Evolutionary conservation across 192 early-diverging fungal species (phyloP).

Genomic region (Backusella liffmaniae): DNA sequence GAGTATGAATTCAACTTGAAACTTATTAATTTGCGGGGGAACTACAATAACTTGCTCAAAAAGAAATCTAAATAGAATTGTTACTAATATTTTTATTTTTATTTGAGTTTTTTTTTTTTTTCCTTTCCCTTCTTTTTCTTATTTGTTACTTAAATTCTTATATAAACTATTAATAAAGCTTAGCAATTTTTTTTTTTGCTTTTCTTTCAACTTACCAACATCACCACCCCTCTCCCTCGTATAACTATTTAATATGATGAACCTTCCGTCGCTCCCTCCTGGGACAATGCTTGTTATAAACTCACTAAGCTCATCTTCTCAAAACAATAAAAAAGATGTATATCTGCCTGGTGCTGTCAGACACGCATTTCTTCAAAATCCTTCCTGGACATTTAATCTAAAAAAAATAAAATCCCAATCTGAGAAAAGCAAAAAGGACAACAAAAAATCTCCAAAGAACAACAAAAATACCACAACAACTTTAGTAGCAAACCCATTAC

Average conservation of each 20-base stretch:
- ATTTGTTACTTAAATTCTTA: not conserved
- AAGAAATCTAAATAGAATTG: not conserved
- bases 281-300: conserved; percentile 1
- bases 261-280: not conserved
- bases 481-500: not conserved
- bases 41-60: not conserved
- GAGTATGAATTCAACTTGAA: not conserved
- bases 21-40: conserved; percentile 1
- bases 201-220: not conserved
- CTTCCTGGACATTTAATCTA: not conserved
- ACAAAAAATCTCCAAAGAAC: not conserved
- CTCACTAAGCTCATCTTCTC: not conserved
- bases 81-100: conserved; percentile 1
- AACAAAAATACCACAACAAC: not conserved
- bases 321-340: not conserved
- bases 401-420: not conserved
- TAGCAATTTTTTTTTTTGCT: not conserved
- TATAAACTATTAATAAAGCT: not conserved
- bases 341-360: not conserved
- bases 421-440: not conserved
- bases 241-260: not conserved
- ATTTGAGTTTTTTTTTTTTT: not conserved
- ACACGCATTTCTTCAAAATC: not conserved
- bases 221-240: not conserved
- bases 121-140: not conserved